Conservation (phyloP, 2,329 filamentous ascomycete genomes). For the Graphiopsis chlorocephala region DNA sequence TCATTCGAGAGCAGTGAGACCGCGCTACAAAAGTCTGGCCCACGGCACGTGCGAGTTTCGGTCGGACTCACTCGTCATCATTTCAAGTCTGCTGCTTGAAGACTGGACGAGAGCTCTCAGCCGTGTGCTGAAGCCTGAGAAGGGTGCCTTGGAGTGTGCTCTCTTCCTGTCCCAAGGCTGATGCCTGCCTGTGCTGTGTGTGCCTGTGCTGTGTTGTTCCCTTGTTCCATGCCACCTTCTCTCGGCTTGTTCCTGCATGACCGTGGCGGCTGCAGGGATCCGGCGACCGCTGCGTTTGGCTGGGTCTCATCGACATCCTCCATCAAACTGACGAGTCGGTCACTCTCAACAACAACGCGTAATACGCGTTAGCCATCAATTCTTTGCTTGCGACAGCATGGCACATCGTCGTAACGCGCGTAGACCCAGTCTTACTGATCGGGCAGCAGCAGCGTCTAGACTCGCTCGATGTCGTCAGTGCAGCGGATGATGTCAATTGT, state of each 20-base stretch:
- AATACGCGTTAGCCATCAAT: background rate
- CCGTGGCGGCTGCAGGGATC: slow-evolving; percentile 6
- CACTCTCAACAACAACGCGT: background rate
- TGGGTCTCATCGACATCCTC: background rate
- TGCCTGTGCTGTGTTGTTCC: background rate
- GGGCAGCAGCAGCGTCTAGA: background rate
- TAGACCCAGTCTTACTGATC: background rate
- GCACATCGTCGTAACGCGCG: background rate
- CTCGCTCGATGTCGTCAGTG: background rate
- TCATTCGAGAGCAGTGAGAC: background rate
- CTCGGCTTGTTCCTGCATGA: slow-evolving; percentile 6
- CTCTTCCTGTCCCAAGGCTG: background rate
- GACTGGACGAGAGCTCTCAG: background rate
- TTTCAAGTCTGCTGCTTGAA: background rate
- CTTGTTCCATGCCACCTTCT: background rate
- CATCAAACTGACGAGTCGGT: background rate
- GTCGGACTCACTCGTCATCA: slow-evolving; percentile 1
- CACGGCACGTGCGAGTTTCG: slow-evolving; percentile 1
- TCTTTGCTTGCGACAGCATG: background rate
- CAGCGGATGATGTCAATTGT: background rate
- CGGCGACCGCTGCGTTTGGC: background rate
- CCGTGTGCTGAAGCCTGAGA: too few species aligned
- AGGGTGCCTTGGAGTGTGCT: background rate
- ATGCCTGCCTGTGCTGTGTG: background rate
- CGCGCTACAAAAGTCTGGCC: slow-evolving; percentile 9